Evolutionary conservation across 495 filamentous ascomycete genomes (phyloP), one percentile per base, ranked within the genome.

Genomic region (Penicillium flavigenum): DNA sequence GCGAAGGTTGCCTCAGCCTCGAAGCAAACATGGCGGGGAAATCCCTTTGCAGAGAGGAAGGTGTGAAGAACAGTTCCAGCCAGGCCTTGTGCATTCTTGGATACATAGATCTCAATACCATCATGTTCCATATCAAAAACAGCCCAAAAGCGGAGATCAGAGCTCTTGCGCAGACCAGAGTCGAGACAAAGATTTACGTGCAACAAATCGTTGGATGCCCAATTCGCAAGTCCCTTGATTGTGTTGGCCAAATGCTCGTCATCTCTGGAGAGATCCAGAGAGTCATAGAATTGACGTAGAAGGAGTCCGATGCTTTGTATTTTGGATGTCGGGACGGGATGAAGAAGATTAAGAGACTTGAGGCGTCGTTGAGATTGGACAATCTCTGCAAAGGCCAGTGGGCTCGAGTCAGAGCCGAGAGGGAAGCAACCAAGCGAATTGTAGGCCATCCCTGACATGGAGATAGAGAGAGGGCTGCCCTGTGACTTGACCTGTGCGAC

Each of bases 361-460:
- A 85, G 65, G 10, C 75, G 77, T 51, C 72, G 72, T 58, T 83
- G 82, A 22, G 75, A 77, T 38, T 78, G 66, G 24, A 83, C 64
- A 36, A 83, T 73, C 22, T 80, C 76, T 1, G 73, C 71, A 53
- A 83, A 84, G 24, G 75, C 73, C 19, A 69, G 54, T 26, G 68
- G 55, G 4, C 73, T 72, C 1, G 73, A 63, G 29, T 82, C 72
- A 5, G 79, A 71, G 0, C 82, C 82, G n/a, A 85, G 64, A 9
- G 81, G 81, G 54, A 84, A 83, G 54, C 82, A 84, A 11, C 82
- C 82, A n/a, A 83, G 69, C 12, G 69, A 56, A 16, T 68, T 73
- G 61, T 79, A 83, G 17, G 76, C 68, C 19, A 67, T 58, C 0
- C 79, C 80, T 7, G 63, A 58, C 54, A 76, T 71, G 0, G 81